phyloP scores from a whole-genome alignment of 805 yeast species.

The Wickerhamiella bombiphila region DNA sequence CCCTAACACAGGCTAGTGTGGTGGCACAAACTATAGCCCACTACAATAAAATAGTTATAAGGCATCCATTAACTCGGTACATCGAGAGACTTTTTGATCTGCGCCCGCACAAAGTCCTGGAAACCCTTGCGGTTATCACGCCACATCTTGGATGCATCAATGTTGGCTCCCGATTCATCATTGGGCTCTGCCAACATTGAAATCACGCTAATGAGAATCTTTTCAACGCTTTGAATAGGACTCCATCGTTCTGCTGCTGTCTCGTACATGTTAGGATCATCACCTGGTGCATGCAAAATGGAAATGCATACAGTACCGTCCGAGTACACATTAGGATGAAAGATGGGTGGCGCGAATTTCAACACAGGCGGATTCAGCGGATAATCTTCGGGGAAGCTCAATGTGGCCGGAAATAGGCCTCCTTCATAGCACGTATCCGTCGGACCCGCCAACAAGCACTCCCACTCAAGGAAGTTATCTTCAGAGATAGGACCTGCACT shows the following conservation, averaged over 20 bases:
- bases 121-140: conserved; percentile 65
- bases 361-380: conserved; percentile 73
- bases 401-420: conserved; percentile 68
- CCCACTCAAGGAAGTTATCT: conserved; percentile 65
- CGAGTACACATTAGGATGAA: conserved; percentile 86
- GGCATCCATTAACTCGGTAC: neutral
- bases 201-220: conserved; percentile 80
- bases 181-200: conserved; percentile 95
- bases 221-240: conserved; percentile 96
- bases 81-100: conserved; percentile 61
- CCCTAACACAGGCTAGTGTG: too few species aligned
- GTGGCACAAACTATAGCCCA: neutral
- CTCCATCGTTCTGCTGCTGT: conserved; percentile 95
- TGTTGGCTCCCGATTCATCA: conserved; percentile 88
- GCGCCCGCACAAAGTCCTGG: conserved; percentile 45
- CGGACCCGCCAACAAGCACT: conserved; percentile 73
- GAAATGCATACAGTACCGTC: conserved; percentile 96
- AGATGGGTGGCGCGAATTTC: conserved; percentile 61
- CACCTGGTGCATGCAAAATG: conserved; percentile 90
- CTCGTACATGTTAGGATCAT: conserved; percentile 92
- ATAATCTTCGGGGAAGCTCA: conserved; percentile 63
- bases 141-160: conserved; percentile 74
- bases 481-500: conserved; percentile 82
- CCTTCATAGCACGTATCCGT: conserved; percentile 72
- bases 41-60: neutral